These are phyloP conservation scores for Boechera stricta DNA, from an alignment of 345 rosid species.

Conservation along the genomic window DNA sequence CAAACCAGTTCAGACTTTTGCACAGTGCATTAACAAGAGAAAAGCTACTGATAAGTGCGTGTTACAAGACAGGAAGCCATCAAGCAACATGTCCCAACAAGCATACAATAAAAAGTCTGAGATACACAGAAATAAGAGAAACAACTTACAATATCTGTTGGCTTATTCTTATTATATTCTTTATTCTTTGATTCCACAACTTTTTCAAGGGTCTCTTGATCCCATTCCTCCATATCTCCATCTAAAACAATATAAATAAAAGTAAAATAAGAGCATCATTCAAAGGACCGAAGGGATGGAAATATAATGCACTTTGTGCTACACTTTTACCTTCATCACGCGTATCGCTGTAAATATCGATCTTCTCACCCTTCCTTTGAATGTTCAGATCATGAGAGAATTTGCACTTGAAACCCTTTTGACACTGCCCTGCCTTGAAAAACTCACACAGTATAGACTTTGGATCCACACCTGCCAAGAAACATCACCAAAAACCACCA, in stretches of 20 bases:
- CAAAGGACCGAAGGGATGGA: neutral
- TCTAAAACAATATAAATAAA: conserved; percentile 26
- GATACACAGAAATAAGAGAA: conserved; percentile 15
- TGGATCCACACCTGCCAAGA: conserved; percentile 84
- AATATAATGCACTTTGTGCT: neutral
- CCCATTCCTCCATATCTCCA: conserved; percentile 97
- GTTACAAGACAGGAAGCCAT: neutral
- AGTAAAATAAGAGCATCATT: conserved; percentile 25
- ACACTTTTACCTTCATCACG: conserved; percentile 72
- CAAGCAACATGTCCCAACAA: neutral
- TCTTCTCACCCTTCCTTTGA: conserved; percentile 98
- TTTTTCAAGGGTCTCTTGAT: conserved; percentile 90
- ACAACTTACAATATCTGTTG: conserved; percentile 83
- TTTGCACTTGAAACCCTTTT: conserved; percentile 93
- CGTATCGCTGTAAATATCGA: conserved; percentile 83
- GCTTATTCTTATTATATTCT: conserved; percentile 90
- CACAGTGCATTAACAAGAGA: conserved; percentile 25
- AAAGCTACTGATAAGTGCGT: neutral
- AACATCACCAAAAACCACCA: conserved; percentile 13
- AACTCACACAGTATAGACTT: conserved; percentile 91
- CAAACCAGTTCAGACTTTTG: neutral
- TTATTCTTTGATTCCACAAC: conserved; percentile 85
- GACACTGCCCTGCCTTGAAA: conserved; percentile 89
- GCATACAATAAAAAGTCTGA: neutral
- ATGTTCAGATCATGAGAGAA: conserved; percentile 94